These are phyloP conservation scores for Rhodofomes roseus DNA, from an alignment of 1,284 basidiomycete species.

Conservation along the genomic window DNA sequence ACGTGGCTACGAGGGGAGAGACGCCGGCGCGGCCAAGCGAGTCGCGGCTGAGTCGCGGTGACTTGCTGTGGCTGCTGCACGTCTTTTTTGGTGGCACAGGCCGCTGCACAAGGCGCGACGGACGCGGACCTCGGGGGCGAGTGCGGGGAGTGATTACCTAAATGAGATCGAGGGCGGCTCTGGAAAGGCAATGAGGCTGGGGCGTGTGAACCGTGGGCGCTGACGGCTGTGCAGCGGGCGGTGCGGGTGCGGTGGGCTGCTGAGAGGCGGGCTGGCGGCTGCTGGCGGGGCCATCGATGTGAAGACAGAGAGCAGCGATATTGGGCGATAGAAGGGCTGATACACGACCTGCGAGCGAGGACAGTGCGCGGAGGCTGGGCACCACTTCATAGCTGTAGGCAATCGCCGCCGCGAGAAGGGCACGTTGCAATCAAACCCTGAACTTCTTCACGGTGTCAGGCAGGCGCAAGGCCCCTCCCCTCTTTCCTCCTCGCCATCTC, in stretches of 20 bases:
- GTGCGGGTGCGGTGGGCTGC: background rate
- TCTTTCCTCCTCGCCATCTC: slow-evolving; percentile 31
- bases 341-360: slow-evolving; percentile 30
- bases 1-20: background rate
- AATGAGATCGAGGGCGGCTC: background rate
- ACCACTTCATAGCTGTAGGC: slow-evolving; percentile 14
- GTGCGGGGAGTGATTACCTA: background rate
- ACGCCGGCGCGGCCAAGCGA: no score
- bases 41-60: no score
- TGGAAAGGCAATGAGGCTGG: background rate
- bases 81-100: no score
- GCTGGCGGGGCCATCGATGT: background rate
- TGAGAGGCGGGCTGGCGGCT: background rate
- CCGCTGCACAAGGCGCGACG: no score
- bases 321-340: slow-evolving; percentile 15
- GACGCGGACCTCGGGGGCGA: no score
- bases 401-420: slow-evolving; percentile 48
- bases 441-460: slow-evolving; percentile 40
- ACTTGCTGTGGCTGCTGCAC: no score
- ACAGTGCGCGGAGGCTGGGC: slow-evolving; percentile 4
- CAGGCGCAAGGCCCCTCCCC: slow-evolving; percentile 43
- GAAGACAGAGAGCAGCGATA: background rate
- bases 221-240: background rate
- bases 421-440: slow-evolving; percentile 72
- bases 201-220: background rate